Conservation (phyloP, 768 basidiomycete genomes). For the Mycena pura region DNA sequence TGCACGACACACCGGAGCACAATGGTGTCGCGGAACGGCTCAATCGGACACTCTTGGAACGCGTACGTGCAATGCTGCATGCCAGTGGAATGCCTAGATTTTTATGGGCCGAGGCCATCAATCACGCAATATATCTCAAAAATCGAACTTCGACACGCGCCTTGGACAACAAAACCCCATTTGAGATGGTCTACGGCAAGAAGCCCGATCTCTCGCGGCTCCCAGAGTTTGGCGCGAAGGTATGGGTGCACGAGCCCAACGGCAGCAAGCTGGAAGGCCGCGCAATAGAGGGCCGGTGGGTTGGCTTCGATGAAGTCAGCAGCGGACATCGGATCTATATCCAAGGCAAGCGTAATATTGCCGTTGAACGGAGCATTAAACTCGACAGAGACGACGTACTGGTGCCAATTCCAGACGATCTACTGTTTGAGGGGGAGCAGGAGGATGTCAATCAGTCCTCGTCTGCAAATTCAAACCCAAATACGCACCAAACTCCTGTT, state of each 20-base stretch:
- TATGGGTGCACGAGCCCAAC: slow-evolving; percentile 29
- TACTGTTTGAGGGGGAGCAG: background rate
- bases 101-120: slow-evolving; percentile 41
- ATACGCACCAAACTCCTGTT: background rate
- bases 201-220: slow-evolving; percentile 31
- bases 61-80: too few species aligned
- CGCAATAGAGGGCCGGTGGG: slow-evolving; percentile 36
- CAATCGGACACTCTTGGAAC: slow-evolving; percentile 38
- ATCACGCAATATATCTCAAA: slow-evolving; percentile 33
- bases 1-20: too few species aligned
- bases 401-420: slow-evolving; percentile 1
- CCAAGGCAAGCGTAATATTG: slow-evolving; percentile 29
- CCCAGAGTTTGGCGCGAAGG: slow-evolving; percentile 27
- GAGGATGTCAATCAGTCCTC: background rate
- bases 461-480: background rate
- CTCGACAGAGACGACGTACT: slow-evolving; percentile 23
- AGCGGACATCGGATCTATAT: slow-evolving; percentile 40
- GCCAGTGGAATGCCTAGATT: too few species aligned
- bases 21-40: slow-evolving; percentile 46
- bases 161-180: slow-evolving; percentile 27
- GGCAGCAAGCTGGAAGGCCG: slow-evolving; percentile 35
- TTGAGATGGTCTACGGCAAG: slow-evolving; percentile 22
- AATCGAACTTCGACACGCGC: slow-evolving; percentile 33
- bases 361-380: slow-evolving; percentile 38
- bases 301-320: slow-evolving; percentile 43